Evolutionary conservation across 1,284 basidiomycete species (phyloP).

Genomic region (Ceratobasidium theobromae): DNA sequence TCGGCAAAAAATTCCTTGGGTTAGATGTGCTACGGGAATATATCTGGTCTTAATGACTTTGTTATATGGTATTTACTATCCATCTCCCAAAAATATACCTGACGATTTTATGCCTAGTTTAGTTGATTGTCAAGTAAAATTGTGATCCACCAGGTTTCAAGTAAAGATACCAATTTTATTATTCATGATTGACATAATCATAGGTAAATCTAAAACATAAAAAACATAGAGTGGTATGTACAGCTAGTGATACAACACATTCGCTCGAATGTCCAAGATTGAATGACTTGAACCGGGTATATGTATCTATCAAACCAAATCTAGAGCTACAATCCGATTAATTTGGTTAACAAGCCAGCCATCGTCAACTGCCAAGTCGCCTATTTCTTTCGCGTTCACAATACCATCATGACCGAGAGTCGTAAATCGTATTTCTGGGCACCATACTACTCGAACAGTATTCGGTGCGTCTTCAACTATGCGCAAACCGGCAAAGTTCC

Average conservation of each 20-base stretch:
- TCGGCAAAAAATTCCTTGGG: conserved; percentile 20
- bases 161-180: neutral
- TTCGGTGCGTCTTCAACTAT: conserved; percentile 17
- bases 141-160: neutral
- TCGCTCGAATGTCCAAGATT: conserved; percentile 3
- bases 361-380: conserved; percentile 17
- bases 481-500: conserved; percentile 22
- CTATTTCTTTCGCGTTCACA: conserved; percentile 25
- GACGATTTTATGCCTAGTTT: neutral
- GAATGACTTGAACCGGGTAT: neutral
- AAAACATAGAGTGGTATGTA: neutral
- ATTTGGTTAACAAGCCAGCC: conserved; percentile 19
- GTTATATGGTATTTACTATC: neutral
- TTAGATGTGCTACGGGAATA: neutral
- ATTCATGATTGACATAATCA: neutral
- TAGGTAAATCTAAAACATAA: neutral
- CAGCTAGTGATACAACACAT: conserved; percentile 26
- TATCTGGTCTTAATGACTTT: neutral
- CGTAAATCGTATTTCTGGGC: conserved; percentile 27
- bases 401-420: conserved; percentile 25
- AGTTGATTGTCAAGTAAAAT: neutral
- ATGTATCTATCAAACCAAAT: conserved; percentile 8
- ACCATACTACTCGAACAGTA: conserved; percentile 28
- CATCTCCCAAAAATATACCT: neutral
- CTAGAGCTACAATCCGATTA: conserved; percentile 5